phyloP scores from a whole-genome alignment of 2,329 filamentous ascomycete species.

The Nemania sp. region DNA sequence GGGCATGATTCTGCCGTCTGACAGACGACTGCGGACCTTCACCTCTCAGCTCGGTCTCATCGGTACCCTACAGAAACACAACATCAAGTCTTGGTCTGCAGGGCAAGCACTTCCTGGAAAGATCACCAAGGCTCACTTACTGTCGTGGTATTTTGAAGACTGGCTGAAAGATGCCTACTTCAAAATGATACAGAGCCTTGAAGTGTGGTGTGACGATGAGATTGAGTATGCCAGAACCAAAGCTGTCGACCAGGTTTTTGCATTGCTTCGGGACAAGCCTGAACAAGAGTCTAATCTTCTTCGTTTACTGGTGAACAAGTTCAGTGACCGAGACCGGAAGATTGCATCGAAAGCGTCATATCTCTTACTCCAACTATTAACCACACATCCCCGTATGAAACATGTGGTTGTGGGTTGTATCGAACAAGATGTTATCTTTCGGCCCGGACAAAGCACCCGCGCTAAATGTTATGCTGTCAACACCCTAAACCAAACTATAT shows the following conservation, averaged over 20 bases:
- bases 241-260: constrained; percentile 88
- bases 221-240: constrained; percentile 89
- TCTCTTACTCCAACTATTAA: constrained; percentile 87
- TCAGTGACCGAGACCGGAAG: constrained; percentile 93
- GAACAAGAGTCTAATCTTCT: constrained; percentile 96
- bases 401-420: constrained; percentile 80
- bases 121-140: constrained; percentile 75
- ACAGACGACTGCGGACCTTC: constrained; percentile 82
- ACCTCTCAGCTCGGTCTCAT: constrained; percentile 77
- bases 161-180: constrained; percentile 96
- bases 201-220: constrained; percentile 93
- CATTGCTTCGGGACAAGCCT: constrained; percentile 90
- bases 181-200: constrained; percentile 86
- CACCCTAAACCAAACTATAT: constrained; percentile 93
- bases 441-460: constrained; percentile 82
- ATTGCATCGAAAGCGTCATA: constrained; percentile 94
- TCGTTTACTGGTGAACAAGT: constrained; percentile 90
- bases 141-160: constrained; percentile 91
- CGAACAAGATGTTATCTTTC: constrained; percentile 85
- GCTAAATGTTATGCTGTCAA: constrained; percentile 96
- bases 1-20: constrained; percentile 79
- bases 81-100: constrained; percentile 64
- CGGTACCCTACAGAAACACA: constrained; percentile 67
- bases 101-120: constrained; percentile 74
- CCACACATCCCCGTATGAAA: constrained; percentile 92